These are phyloP conservation scores for Mollisiaceae sp. DNA, from an alignment of 2,329 filamentous ascomycete genomes.

Conservation along the genomic window DNA sequence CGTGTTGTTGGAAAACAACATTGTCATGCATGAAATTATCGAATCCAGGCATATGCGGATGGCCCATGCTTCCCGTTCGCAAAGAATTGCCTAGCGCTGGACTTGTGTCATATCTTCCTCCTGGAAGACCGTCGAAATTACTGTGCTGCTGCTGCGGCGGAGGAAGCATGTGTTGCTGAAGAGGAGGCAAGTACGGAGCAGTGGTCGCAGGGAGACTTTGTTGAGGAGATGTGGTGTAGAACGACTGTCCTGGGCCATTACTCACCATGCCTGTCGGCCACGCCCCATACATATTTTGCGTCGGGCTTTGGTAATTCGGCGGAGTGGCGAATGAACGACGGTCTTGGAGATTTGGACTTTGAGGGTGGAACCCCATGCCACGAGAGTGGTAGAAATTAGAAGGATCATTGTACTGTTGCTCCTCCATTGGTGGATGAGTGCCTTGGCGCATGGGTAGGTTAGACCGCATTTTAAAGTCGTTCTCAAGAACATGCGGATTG, in stretches of 20 bases:
- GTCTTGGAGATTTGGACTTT: slow-evolving; percentile 30
- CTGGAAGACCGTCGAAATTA: slow-evolving; percentile 26
- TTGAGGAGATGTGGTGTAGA: slow-evolving; percentile 35
- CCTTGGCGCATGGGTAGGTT: slow-evolving; percentile 22
- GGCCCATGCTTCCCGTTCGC: slow-evolving; percentile 27
- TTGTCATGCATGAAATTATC: slow-evolving; percentile 17
- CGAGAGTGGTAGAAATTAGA: slow-evolving; percentile 11
- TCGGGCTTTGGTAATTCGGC: slow-evolving; percentile 25
- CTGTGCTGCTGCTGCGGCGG: slow-evolving; percentile 20
- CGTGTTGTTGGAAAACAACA: slow-evolving; percentile 10
- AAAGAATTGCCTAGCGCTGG: slow-evolving; percentile 22
- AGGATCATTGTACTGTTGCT: slow-evolving; percentile 23
- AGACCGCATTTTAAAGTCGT: slow-evolving; percentile 24
- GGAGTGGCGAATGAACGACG: slow-evolving; percentile 24
- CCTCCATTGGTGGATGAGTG: slow-evolving; percentile 27
- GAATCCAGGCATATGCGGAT: slow-evolving; percentile 20
- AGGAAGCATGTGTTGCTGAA: slow-evolving; percentile 28
- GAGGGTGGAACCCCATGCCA: slow-evolving; percentile 23
- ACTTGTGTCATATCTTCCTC: slow-evolving; percentile 26
- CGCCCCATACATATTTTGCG: slow-evolving; percentile 25
- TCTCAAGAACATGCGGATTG: slow-evolving; percentile 22
- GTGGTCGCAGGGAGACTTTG: slow-evolving; percentile 21
- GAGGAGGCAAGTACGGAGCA: slow-evolving; percentile 28
- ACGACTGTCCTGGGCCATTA: slow-evolving; percentile 23
- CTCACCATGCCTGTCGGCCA: slow-evolving; percentile 26